Evolutionary conservation across 805 yeast species (phyloP), one percentile per base, ranked within the genome.

Genomic region (Sporopachydermia lactativora): DNA sequence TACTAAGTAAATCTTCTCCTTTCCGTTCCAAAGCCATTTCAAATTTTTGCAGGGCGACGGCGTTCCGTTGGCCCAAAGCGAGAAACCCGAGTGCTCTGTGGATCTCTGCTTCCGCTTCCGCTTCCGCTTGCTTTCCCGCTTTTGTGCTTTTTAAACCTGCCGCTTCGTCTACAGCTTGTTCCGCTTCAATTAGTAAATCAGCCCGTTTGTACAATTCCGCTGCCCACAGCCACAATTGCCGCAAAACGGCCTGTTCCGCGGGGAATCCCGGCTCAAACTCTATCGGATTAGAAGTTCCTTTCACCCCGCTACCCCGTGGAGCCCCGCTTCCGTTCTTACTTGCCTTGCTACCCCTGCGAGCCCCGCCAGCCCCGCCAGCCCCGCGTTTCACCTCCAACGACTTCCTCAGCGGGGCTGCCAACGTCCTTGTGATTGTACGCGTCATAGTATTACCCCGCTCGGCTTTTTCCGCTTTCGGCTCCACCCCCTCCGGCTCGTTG

Each of bases 191-290:
- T 1, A 60, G 46, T 34, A 71, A 55, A 1, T 71, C 76, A 4
- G 71, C 66, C 43, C 71, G 70, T 49, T 71, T 60, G 52, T 83
- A 85, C 18, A 84, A 59, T 31, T 69, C 67, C 1, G 85, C 68
- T 0, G 83, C 68, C 72, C 85, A 73, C 39, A 86, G 54, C 95
- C 96, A 86, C 17, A 83, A 52, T 24, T 66, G 65, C 49, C 77
- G 84, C 37, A 77, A 52, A 5, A 74, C 50, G 17, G 49, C 54
- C 37, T 61, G 58, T 36, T 66, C 73, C 13, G 8, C n/a, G n/a
- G 31, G n/a, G n/a, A 8, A 24, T 24, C 31, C 31, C 13, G 13
- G 8, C 31, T 24, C n/a, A n/a, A 24, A 24, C n/a, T 24, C 31
- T 8, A 24, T 24, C 8, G 31, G 13, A 24, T 24, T 8, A 8